Evolutionary conservation across 192 early-diverging fungal genomes (phyloP).

Genomic region (Helicostylum pulchrum): DNA sequence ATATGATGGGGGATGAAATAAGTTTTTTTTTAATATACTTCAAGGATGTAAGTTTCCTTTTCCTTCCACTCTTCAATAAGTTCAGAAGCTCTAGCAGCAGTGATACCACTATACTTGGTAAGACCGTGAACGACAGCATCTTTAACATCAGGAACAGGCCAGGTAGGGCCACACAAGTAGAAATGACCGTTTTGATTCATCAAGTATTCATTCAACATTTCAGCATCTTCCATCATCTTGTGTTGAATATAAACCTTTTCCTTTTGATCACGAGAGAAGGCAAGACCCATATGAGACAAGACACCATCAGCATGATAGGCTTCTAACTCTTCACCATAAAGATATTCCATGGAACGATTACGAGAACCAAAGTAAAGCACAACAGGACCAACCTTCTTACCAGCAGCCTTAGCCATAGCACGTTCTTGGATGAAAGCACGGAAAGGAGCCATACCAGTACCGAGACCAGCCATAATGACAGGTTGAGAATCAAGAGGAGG

Average conservation of each 20-base stretch:
- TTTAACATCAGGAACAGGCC: slow-evolving; percentile 92
- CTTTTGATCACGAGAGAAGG: slow-evolving; percentile 93
- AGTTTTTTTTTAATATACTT: slow-evolving; percentile 83
- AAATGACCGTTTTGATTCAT: slow-evolving; percentile 79
- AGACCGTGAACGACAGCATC: slow-evolving; percentile 86
- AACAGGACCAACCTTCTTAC: slow-evolving; percentile 88
- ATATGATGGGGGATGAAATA: background rate
- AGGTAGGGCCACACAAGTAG: slow-evolving; percentile 97
- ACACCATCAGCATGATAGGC: slow-evolving; percentile 89
- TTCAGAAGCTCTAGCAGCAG: slow-evolving; percentile 59
- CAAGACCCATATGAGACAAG: slow-evolving; percentile 83
- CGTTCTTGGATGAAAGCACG: slow-evolving; percentile 96
- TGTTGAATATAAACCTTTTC: slow-evolving; percentile 97
- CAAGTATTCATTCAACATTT: slow-evolving; percentile 70
- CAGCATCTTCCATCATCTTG: slow-evolving; percentile 85
- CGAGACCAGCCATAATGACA: slow-evolving; percentile 95
- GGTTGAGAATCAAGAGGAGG: slow-evolving; percentile 78
- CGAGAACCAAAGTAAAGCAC: slow-evolving; percentile 95
- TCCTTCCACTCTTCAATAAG: slow-evolving; percentile 90
- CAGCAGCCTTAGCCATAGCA: slow-evolving; percentile 70
- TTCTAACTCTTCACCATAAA: slow-evolving; percentile 96
- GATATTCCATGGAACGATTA: slow-evolving; percentile 88
- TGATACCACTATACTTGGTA: slow-evolving; percentile 55
- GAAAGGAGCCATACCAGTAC: slow-evolving; percentile 98
- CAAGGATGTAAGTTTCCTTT: slow-evolving; percentile 86